A percentile compares a stretch with the other conserved stretches of the same genome.
These are phyloP conservation scores for Fusarium concolor DNA, from an alignment of 2,329 filamentous ascomycete species.

Conservation along the genomic window DNA sequence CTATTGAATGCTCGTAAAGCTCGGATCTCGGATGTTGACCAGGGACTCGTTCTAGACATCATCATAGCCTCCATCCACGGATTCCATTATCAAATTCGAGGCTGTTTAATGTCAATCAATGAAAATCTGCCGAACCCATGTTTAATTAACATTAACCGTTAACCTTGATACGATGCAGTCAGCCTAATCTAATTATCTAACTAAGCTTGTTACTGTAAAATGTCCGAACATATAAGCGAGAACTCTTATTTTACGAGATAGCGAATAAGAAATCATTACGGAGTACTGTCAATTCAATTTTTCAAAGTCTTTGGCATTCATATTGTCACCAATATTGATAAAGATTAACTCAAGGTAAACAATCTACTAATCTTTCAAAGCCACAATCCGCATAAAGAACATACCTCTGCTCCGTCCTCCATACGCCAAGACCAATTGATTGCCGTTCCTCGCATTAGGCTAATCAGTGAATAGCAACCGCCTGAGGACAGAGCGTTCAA, in stretches of 20 bases:
- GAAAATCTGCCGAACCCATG: neutral
- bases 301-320: neutral
- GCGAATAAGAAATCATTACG: conserved; percentile 3
- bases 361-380: neutral
- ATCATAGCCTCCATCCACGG: neutral
- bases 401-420: neutral
- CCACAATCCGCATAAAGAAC: neutral
- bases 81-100: neutral
- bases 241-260: conserved; percentile 6
- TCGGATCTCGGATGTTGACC: neutral
- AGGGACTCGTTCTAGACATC: neutral
- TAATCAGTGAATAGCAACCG: neutral
- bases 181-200: neutral
- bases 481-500: neutral
- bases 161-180: conserved; percentile 3
- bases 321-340: neutral
- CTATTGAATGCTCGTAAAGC: neutral
- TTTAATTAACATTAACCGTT: neutral
- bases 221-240: neutral
- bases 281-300: neutral
- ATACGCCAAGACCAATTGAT: neutral
- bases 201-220: neutral
- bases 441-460: neutral
- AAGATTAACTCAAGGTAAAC: neutral
- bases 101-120: neutral